phyloP scores from a whole-genome alignment of 1,139 yeast species.

The Saccharomycopsis crataegensis region DNA sequence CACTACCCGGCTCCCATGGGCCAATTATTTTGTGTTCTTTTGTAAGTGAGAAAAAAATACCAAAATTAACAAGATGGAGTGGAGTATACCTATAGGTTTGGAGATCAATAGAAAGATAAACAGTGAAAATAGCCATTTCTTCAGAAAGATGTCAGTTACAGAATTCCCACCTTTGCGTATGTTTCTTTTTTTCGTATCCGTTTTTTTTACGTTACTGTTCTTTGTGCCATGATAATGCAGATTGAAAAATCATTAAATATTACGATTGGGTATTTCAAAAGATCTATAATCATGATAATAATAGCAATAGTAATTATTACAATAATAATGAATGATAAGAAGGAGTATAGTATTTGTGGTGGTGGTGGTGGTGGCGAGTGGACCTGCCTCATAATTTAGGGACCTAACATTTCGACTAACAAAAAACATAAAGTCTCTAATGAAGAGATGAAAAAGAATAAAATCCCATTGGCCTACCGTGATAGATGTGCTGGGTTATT shows the following conservation, averaged over 20 bases:
- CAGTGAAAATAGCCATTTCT: neutral
- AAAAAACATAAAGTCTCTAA: conserved; percentile 47
- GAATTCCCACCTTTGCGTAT: conserved; percentile 32
- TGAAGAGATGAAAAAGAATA: conserved; percentile 77
- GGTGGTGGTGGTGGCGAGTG: too few relatives aligned
- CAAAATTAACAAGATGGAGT: neutral
- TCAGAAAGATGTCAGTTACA: conserved; percentile 16
- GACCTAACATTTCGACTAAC: too few relatives aligned
- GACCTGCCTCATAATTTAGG: too few relatives aligned
- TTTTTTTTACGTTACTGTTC: neutral
- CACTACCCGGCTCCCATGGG: conserved; percentile 34
- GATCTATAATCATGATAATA: too few relatives aligned
- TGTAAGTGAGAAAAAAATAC: conserved; percentile 26
- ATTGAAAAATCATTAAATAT: too few relatives aligned
- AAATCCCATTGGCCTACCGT: conserved; percentile 75
- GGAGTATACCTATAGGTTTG: neutral
- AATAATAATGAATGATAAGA: too few relatives aligned
- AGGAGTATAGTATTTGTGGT: too few relatives aligned
- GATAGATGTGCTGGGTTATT: conserved; percentile 80
- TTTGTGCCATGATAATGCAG: neutral
- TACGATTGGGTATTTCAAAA: too few relatives aligned
- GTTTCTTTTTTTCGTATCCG: conserved; percentile 21
- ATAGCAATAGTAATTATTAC: too few relatives aligned
- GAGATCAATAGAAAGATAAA: neutral
- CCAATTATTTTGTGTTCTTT: conserved; percentile 35